A percentile compares a stretch with the other conserved stretches of the same genome.
Evolutionary conservation across 306 rosid genomes (phyloP).

Genomic region (Sicyos baderoa): DNA sequence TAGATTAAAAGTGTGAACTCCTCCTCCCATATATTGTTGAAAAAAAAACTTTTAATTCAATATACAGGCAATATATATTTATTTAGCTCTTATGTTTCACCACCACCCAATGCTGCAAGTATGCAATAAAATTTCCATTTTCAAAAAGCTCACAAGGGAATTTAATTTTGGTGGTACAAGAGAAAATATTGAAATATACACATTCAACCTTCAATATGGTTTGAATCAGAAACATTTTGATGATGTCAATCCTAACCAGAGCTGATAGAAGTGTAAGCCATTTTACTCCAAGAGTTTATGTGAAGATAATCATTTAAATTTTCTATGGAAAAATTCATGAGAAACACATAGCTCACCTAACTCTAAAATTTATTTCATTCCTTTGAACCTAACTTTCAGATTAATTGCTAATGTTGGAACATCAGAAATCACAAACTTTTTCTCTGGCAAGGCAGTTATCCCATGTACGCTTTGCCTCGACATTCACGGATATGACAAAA

Average conservation of each 20-base stretch:
- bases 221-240: neutral
- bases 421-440: neutral
- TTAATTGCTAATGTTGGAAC: neutral
- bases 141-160: neutral
- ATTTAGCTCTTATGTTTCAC: too few relatives aligned
- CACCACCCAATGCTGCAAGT: too few relatives aligned
- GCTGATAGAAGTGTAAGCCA: neutral
- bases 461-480: too few relatives aligned
- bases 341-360: neutral
- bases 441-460: too few relatives aligned
- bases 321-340: neutral
- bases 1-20: too few relatives aligned
- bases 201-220: neutral
- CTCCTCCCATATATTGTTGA: too few relatives aligned
- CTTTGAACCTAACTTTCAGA: neutral
- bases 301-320: neutral
- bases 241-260: neutral
- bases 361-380: neutral
- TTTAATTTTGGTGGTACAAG: neutral
- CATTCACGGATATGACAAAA: neutral
- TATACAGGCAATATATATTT: too few relatives aligned
- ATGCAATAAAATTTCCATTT: too few relatives aligned
- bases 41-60: too few relatives aligned
- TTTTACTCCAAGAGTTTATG: neutral
- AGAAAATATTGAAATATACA: neutral